Percentiles rank a stretch among this genome's conserved stretches.
These are phyloP conservation scores for Malus sieversii DNA, from an alignment of 306 rosid genomes.

Conservation along the genomic window DNA sequence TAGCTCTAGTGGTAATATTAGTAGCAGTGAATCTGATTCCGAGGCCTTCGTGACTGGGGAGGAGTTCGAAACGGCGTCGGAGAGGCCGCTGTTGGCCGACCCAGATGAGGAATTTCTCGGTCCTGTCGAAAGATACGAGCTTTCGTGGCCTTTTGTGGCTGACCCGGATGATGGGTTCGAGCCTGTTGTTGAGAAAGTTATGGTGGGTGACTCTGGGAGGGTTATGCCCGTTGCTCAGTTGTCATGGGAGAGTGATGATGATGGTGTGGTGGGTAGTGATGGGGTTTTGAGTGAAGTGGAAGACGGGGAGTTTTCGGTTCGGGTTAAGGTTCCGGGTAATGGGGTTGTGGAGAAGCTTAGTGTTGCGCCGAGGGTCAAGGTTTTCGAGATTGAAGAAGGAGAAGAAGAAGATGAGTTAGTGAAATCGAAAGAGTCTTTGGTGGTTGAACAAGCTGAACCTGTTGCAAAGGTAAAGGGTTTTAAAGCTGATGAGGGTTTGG, in stretches of 20 bases:
- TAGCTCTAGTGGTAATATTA: constrained; percentile 15
- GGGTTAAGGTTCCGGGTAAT: constrained; percentile 4
- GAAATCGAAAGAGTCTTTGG: too few species aligned
- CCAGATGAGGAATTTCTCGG: constrained; percentile 4
- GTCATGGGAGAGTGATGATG: constrained; percentile 36
- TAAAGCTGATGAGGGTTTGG: too few species aligned
- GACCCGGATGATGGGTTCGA: constrained; percentile 1
- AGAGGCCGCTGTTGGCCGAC: constrained; percentile 20
- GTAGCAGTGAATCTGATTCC: constrained; percentile 23
- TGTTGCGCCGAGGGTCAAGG: constrained; percentile 23
- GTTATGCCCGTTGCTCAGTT: constrained; percentile 54
- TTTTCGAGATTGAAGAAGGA: not conserved
- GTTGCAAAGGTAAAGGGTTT: too few species aligned
- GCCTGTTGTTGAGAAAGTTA: constrained; percentile 6
- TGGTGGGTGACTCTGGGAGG: constrained; percentile 4
- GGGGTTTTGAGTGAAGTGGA: constrained; percentile 17
- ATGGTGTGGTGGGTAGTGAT: constrained; percentile 6
- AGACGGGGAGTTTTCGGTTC: constrained; percentile 10
- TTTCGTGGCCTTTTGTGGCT: constrained; percentile 11
- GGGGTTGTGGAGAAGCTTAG: constrained; percentile 11
- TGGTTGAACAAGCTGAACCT: too few species aligned
- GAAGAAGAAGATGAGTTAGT: too few species aligned
- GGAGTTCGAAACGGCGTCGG: constrained; percentile 18
- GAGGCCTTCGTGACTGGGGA: constrained; percentile 23
- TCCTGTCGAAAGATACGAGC: not conserved